Evolutionary conservation across 805 yeast species (phyloP), one percentile per base, ranked within the genome.

Genomic region (Candida sphagnicola): DNA sequence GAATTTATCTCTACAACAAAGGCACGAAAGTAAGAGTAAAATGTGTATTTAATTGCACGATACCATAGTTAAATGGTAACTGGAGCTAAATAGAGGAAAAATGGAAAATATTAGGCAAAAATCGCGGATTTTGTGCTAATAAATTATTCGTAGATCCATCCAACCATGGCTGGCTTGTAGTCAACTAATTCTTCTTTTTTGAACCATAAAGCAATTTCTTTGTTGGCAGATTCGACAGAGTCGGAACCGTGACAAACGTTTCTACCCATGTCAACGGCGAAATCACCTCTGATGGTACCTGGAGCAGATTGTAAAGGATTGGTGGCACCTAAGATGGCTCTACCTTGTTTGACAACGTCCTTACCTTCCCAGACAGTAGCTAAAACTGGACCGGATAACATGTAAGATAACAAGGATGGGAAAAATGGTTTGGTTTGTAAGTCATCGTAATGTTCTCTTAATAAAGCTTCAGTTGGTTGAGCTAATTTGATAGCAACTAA

Each of bases 291-390:
- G 80, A 93, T 93, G 74, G 99, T 93, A 72, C 99, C 99, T 71
- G 98, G 98, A 54, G 95, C 91, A 57, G 96, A 86, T 58, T 79
- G 82, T 67, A 84, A 78, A 67, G 99, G 99, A 86, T 93, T 91
- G 72, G 99, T 93, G 57, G 99, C 98, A 75, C 99, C 99, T 61
- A 93, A 82, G 68, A 93, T 82, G 60, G 78, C 82, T 77, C 99
- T 85, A 70, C 99, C 99, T 72, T 87, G 95, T 78, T 91, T 90
- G 71, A 93, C 99, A 68, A 82, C 99, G 64, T 93, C 97, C 78
- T 90, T 93, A 74, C 99, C 99, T 75, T 93, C 98, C 99, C 99
- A 93, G 59, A 90, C 97, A 67, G 96, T 93, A 59, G 99, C 99
- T 60, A 91, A 81, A 57, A 93, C 85, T 66, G 99, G 99, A 59